Percentiles rank a stretch among this genome's conserved stretches.
phyloP scores from a whole-genome alignment of 768 basidiomycete genomes.

The Pulveroboletus sp. region DNA sequence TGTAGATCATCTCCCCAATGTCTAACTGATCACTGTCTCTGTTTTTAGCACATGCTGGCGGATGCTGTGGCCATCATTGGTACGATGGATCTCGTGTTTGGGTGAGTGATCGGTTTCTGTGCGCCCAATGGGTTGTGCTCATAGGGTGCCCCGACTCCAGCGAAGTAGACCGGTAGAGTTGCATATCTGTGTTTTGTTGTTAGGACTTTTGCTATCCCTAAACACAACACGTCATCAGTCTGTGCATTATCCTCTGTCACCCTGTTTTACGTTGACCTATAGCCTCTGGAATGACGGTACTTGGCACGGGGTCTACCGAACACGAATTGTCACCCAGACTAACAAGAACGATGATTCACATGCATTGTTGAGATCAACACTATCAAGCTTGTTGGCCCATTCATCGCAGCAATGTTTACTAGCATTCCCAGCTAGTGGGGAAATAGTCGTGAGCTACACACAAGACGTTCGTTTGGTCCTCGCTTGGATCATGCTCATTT shows the following conservation, averaged over 20 bases:
- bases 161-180: slow-evolving; percentile 31
- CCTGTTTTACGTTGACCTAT: neutral
- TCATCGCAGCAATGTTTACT: neutral
- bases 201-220: neutral
- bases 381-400: too few species aligned
- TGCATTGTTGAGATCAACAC: too few species aligned
- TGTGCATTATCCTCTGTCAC: neutral
- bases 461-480: too few species aligned
- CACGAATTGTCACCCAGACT: neutral
- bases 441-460: too few species aligned
- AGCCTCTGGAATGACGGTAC: neutral
- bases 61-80: slow-evolving; percentile 97
- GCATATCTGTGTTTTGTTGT: slow-evolving; percentile 5
- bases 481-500: too few species aligned
- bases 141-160: slow-evolving; percentile 3
- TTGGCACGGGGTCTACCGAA: neutral
- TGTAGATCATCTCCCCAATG: neutral
- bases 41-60: slow-evolving; percentile 78
- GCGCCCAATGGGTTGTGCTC: neutral
- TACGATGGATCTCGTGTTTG: slow-evolving; percentile 97
- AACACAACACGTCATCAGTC: slow-evolving; percentile 7
- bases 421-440: too few species aligned
- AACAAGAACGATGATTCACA: neutral
- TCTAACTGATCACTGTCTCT: slow-evolving; percentile 17
- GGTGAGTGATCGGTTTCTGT: slow-evolving; percentile 47